These are phyloP conservation scores for Urostyla sp. DNA, from an alignment of 73 alveolate species.

Conservation along the genomic window DNA sequence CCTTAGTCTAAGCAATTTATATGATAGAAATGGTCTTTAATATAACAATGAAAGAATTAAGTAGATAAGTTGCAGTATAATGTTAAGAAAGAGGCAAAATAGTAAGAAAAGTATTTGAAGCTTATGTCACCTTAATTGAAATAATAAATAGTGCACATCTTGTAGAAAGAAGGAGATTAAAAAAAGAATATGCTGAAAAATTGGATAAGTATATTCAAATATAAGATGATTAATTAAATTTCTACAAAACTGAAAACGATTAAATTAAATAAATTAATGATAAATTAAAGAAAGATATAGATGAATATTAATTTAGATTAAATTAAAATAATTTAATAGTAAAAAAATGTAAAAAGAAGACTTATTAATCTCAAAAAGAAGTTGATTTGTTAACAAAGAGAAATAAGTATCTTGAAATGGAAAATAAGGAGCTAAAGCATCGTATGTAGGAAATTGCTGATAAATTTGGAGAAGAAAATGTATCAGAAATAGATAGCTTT, in stretches of 20 bases:
- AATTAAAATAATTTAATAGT: not conserved
- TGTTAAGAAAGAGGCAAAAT: conserved; percentile 54
- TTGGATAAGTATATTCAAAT: conserved; percentile 14
- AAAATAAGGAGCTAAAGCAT: not conserved
- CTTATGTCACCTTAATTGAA: conserved; percentile 30
- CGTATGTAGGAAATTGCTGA: conserved; percentile 3
- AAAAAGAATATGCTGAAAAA: conserved; percentile 9
- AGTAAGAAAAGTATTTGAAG: conserved; percentile 23
- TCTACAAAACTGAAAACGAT: not conserved
- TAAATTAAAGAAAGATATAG: not conserved
- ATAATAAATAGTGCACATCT: conserved; percentile 1
- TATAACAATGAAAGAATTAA: conserved; percentile 26
- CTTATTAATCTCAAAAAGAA: not conserved
- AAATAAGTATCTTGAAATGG: conserved; percentile 1
- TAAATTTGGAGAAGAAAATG: not conserved
- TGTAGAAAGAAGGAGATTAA: conserved; percentile 7
- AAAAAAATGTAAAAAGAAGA: conserved; percentile 10
- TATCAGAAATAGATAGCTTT: not conserved
- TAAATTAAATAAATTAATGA: not conserved
- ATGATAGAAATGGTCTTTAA: conserved; percentile 15
- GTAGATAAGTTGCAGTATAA: conserved; percentile 51
- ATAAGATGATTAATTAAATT: not conserved
- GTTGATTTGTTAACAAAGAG: not conserved
- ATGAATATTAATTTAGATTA: conserved; percentile 1
- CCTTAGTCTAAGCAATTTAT: conserved; percentile 5